Evolutionary conservation across 371 early-diverging fungal genomes (phyloP), one percentile per base, ranked within the genome.

Genomic region (Rhizopus microsporus): DNA sequence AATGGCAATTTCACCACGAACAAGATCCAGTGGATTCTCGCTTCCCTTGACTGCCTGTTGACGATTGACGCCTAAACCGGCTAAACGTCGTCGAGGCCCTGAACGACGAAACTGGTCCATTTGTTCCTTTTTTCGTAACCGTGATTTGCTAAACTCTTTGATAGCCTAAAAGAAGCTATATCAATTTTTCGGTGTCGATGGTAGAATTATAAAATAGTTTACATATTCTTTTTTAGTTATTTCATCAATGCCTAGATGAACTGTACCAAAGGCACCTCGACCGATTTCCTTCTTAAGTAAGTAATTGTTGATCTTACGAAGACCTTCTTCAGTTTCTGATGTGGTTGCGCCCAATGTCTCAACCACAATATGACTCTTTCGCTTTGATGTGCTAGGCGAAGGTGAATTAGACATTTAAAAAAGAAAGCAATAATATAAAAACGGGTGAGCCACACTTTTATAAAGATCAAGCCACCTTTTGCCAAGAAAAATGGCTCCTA

Each of bases 1-100:
- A 31, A 99, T 89, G 29, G 97, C 98, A 45, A 99, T 83, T 72
- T 99, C 99, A 0, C 87, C 83, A 50, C 92, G 81, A 16, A 98
- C 90, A 34, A 95, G 76, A 62, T 92, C 90, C 52, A 97, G 80
- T 0, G 96, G 93, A 49, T 93, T 81, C 1, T 33, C 30, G 0
- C 53, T 23, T 34, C 40, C 42, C 9, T 55, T 45, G 7, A 51
- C 43, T 6, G 46, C 49, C 5, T 34, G 54, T n/a, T 35, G 54
- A 17, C 72, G 54, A 8, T 65, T 57, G 0, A 70, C 73, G 13
- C 75, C 75, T 17, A 71, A 56, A 15, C 75, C 70, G 53, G 65
- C 54, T 17, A 65, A 52, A 9, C 75, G 63, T 63, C 84, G 56
- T 31, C 63, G 34, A 16, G 67, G 60, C 35, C 63, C 67, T 10